These are phyloP conservation scores for Lactarius sanguifluus DNA, from an alignment of 768 basidiomycete species.

Conservation along the genomic window DNA sequence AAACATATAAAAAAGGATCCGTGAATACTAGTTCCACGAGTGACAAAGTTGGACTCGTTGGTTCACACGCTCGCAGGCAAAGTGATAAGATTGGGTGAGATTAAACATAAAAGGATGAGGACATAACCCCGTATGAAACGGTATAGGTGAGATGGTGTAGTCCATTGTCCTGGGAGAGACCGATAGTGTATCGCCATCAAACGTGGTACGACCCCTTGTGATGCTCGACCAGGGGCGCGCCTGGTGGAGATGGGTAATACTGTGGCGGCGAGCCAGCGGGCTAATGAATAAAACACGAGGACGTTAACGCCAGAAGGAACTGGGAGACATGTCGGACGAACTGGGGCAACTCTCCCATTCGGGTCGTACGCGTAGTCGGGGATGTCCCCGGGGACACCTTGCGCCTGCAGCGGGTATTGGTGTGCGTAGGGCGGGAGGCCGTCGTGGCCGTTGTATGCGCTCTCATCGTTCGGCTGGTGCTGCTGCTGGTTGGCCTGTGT, in stretches of 20 bases:
- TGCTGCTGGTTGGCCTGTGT: slow-evolving; percentile 4
- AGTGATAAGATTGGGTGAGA: too few relatives aligned
- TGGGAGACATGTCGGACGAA: background rate
- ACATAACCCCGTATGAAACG: too few relatives aligned
- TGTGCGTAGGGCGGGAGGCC: background rate
- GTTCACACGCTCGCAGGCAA: too few relatives aligned
- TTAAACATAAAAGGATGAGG: too few relatives aligned
- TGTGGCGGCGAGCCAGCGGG: slow-evolving; percentile 3
- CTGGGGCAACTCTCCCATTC: slow-evolving; percentile 2
- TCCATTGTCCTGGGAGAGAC: too few relatives aligned
- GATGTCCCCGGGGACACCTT: background rate
- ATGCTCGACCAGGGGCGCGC: background rate
- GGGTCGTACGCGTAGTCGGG: slow-evolving; percentile 1
- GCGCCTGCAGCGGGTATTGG: slow-evolving; percentile 14
- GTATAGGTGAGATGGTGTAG: too few relatives aligned
- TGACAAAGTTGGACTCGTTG: too few relatives aligned
- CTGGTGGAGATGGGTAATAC: slow-evolving; percentile 8
- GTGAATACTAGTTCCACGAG: too few relatives aligned
- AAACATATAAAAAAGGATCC: too few relatives aligned
- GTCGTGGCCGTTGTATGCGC: background rate
- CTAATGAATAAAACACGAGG: background rate
- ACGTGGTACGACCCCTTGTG: background rate
- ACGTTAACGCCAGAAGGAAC: background rate
- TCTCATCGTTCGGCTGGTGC: background rate
- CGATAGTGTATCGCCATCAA: background rate